Evolutionary conservation across 805 yeast genomes (phyloP).

Genomic region (Millerago galiae): DNA sequence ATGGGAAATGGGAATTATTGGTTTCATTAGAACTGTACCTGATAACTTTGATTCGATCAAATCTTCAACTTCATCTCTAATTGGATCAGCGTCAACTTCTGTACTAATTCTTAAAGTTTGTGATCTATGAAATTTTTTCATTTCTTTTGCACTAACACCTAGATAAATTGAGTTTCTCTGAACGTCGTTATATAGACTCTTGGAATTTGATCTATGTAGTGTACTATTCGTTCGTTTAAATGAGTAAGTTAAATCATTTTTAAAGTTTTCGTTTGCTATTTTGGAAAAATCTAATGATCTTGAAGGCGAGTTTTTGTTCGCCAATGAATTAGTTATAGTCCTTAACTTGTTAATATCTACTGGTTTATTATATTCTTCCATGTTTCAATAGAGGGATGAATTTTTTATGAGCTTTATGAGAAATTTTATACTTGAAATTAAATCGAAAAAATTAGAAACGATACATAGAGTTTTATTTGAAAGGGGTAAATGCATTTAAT

Average conservation of each 20-base stretch:
- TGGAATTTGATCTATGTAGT: slow-evolving; percentile 6
- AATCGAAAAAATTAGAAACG: too few species aligned
- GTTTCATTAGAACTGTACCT: not conserved
- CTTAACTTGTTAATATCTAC: slow-evolving; percentile 13
- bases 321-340: slow-evolving; percentile 3
- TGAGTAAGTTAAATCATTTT: not conserved
- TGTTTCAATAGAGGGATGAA: not conserved
- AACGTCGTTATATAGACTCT: slow-evolving; percentile 15
- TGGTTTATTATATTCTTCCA: slow-evolving; percentile 1
- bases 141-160: slow-evolving; percentile 13
- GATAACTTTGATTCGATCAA: not conserved
- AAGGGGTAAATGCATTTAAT: too few species aligned
- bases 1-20: not conserved
- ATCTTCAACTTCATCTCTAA: not conserved
- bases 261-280: slow-evolving; percentile 14
- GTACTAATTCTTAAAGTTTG: not conserved
- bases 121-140: slow-evolving; percentile 9
- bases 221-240: not conserved
- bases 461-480: too few species aligned
- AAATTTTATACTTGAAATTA: too few species aligned
- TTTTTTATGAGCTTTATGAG: not conserved
- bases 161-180: slow-evolving; percentile 14
- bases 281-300: slow-evolving; percentile 10
- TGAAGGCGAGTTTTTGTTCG: slow-evolving; percentile 1
- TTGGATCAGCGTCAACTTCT: not conserved